A percentile compares a stretch with the other conserved stretches of the same genome.
Evolutionary conservation across 768 basidiomycete genomes (phyloP).

Genomic region (Kockovaella imperatae): DNA sequence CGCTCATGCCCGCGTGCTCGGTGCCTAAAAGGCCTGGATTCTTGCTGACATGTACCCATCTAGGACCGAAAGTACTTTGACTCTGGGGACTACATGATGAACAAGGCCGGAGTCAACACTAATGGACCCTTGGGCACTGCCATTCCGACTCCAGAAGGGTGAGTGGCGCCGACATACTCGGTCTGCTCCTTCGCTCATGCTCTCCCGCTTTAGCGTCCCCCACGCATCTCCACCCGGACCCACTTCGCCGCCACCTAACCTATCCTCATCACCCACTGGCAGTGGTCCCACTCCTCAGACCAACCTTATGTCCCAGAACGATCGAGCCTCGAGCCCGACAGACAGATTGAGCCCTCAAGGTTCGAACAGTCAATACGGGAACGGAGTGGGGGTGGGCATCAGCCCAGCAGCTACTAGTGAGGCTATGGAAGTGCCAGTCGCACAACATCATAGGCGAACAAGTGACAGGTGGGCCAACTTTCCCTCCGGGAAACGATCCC

Average conservation of each 20-base stretch:
- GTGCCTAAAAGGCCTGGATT: not conserved
- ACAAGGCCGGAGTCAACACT: slow-evolving; percentile 83
- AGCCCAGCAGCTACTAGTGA: slow-evolving; percentile 34
- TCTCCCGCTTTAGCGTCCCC: slow-evolving; percentile 66
- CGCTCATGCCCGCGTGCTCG: not conserved
- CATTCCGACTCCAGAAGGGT: slow-evolving; percentile 98
- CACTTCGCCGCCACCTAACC: slow-evolving; percentile 34
- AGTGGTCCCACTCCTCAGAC: slow-evolving; percentile 5
- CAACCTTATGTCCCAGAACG: not conserved
- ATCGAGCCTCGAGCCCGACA: not conserved
- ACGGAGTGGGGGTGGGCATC: slow-evolving; percentile 32
- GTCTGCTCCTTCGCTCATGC: slow-evolving; percentile 2
- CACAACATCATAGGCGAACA: slow-evolving; percentile 7
- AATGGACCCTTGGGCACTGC: slow-evolving; percentile 86
- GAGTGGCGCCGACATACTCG: slow-evolving; percentile 40
- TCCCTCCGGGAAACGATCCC: not conserved
- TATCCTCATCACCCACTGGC: slow-evolving; percentile 26
- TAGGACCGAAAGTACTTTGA: slow-evolving; percentile 99
- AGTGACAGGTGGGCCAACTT: slow-evolving; percentile 30
- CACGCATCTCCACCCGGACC: slow-evolving; percentile 69
- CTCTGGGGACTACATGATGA: slow-evolving; percentile 95
- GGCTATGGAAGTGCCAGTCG: slow-evolving; percentile 30
- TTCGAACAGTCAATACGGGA: not conserved
- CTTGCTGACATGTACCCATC: not conserved
- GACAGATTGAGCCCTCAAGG: not conserved